Evolutionary conservation across 768 basidiomycete species (phyloP).

Genomic region (Trametes punicea): DNA sequence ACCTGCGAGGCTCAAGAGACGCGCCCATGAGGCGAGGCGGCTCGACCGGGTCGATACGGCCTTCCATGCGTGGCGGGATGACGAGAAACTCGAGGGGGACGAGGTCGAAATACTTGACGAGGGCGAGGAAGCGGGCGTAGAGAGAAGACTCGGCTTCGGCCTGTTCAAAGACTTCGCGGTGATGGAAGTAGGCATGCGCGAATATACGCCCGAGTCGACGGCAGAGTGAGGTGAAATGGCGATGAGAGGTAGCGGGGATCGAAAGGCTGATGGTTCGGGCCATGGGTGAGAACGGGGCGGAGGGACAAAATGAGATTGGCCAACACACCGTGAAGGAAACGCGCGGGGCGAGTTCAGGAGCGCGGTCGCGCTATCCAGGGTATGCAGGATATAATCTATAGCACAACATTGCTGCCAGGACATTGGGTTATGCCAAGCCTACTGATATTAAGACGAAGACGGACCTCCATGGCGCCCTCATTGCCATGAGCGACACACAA

Average conservation of each 20-base stretch:
- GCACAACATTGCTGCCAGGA: slow-evolving; percentile 82
- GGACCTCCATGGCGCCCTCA: slow-evolving; percentile 81
- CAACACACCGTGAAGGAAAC: slow-evolving; percentile 81
- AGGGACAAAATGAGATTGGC: slow-evolving; percentile 9
- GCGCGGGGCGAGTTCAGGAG: slow-evolving; percentile 86
- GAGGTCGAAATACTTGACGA: slow-evolving; percentile 76
- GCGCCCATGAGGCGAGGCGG: slow-evolving; percentile 41
- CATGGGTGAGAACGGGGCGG: slow-evolving; percentile 15
- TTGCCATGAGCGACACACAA: slow-evolving; percentile 93
- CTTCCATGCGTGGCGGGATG: slow-evolving; percentile 50
- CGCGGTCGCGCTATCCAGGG: slow-evolving; percentile 89
- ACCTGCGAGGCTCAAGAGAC: slow-evolving; percentile 33
- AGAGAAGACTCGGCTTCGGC: slow-evolving; percentile 88
- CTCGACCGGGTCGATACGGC: slow-evolving; percentile 29
- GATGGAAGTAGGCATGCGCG: slow-evolving; percentile 94
- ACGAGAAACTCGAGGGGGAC: slow-evolving; percentile 83
- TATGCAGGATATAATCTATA: slow-evolving; percentile 93
- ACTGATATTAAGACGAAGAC: slow-evolving; percentile 15
- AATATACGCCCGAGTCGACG: slow-evolving; percentile 93
- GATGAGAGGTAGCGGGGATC: slow-evolving; percentile 74
- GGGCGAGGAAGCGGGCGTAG: slow-evolving; percentile 84
- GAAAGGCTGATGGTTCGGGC: slow-evolving; percentile 60
- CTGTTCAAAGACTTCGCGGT: slow-evolving; percentile 87
- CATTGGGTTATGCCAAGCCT: background rate
- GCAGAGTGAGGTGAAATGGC: slow-evolving; percentile 88